phyloP scores from a whole-genome alignment of 495 filamentous ascomycete species.

The Schizothecium vesticola region DNA sequence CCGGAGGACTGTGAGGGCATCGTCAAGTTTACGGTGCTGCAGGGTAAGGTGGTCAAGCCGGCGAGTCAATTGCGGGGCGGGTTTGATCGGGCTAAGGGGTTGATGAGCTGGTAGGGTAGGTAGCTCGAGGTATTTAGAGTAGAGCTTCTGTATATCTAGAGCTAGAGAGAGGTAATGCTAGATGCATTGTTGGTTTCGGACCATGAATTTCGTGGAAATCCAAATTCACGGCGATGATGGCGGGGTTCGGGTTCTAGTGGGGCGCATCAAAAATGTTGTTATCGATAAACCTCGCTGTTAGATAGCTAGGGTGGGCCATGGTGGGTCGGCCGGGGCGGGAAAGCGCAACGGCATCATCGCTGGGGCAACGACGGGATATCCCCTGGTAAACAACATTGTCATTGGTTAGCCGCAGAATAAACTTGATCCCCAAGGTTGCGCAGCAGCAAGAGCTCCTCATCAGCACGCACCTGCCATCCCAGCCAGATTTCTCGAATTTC shows the following conservation, averaged over 20 bases:
- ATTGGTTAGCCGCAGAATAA: constrained; percentile 8
- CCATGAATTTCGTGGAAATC: neutral
- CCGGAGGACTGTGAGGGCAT: constrained; percentile 96
- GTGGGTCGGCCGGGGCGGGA: neutral
- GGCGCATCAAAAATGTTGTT: neutral
- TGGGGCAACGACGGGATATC: constrained; percentile 10
- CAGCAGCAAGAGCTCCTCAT: neutral
- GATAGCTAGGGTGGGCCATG: neutral
- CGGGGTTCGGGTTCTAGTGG: neutral
- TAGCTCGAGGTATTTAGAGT: neutral
- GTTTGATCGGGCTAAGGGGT: constrained; percentile 73
- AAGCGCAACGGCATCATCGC: constrained; percentile 8
- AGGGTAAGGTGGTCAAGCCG: constrained; percentile 92
- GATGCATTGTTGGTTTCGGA: neutral
- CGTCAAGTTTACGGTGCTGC: constrained; percentile 78
- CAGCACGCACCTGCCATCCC: neutral
- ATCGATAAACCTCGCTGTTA: neutral
- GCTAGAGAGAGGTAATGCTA: neutral
- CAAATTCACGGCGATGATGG: neutral
- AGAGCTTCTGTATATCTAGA: neutral
- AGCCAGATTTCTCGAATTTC: neutral
- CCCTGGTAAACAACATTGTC: constrained; percentile 15
- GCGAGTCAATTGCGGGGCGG: constrained; percentile 78
- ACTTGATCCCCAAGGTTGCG: neutral
- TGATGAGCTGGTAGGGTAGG: constrained; percentile 76